Percentiles rank a stretch among this genome's conserved stretches.
Evolutionary conservation across 2,329 filamentous ascomycete genomes (phyloP).

Genomic region (Trichoderma asperellum): DNA sequence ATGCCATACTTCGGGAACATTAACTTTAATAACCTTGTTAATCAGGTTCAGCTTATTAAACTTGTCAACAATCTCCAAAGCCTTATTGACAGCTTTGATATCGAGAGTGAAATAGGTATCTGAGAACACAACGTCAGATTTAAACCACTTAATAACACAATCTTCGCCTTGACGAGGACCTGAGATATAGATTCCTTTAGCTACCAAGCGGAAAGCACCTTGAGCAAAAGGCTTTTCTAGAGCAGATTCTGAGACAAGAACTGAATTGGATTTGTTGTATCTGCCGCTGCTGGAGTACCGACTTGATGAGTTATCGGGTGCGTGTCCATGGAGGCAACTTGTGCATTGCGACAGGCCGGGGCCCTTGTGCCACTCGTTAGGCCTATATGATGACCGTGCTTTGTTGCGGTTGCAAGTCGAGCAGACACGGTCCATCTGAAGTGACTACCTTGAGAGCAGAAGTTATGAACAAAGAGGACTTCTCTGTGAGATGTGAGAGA

Average conservation of each 20-base stretch:
- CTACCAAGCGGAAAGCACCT: conserved; percentile 31
- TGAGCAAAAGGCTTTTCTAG: conserved; percentile 5
- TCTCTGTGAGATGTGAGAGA: neutral
- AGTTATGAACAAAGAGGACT: neutral
- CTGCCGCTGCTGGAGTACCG: conserved; percentile 27
- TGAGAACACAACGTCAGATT: conserved; percentile 42
- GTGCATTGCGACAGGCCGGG: conserved; percentile 27
- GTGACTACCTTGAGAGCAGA: neutral
- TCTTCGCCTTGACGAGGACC: conserved; percentile 40
- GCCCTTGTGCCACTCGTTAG: conserved; percentile 20
- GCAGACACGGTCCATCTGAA: too few species aligned
- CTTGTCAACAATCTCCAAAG: conserved; percentile 42
- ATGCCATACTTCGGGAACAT: conserved; percentile 42
- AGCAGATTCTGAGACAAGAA: neutral
- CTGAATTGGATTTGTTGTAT: conserved; percentile 21
- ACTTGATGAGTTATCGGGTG: neutral
- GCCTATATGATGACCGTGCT: neutral
- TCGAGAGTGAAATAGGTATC: conserved; percentile 44
- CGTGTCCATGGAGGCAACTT: conserved; percentile 29
- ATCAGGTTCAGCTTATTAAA: conserved; percentile 42
- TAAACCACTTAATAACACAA: conserved; percentile 47
- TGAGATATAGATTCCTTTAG: conserved; percentile 37
- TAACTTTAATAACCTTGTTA: conserved; percentile 42
- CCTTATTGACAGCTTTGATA: conserved; percentile 43
- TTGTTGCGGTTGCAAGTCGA: neutral